Conservation (phyloP, 176 grass and related monocot genomes). For the Oryza meridionalis region DNA sequence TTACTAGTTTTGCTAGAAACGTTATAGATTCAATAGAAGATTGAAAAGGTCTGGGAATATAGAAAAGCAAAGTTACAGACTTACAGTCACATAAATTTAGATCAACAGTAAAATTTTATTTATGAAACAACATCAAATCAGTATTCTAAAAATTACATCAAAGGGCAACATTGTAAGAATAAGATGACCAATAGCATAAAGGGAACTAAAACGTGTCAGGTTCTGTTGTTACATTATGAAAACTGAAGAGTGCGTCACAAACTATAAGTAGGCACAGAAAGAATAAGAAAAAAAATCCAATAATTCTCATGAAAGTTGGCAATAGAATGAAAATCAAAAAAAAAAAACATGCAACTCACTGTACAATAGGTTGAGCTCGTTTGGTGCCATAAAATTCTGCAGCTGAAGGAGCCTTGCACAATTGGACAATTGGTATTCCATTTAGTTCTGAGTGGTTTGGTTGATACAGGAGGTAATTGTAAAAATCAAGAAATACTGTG, state of each 20-base stretch:
- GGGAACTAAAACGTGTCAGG: constrained; percentile 28
- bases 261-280: constrained; percentile 27
- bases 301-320: neutral
- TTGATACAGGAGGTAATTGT: constrained; percentile 41
- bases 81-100: constrained; percentile 27
- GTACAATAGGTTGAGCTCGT: constrained; percentile 42
- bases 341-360: constrained; percentile 40
- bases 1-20: constrained; percentile 1
- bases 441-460: constrained; percentile 31
- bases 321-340: neutral
- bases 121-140: neutral
- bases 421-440: constrained; percentile 19
- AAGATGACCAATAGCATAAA: constrained; percentile 2
- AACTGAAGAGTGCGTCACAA: constrained; percentile 19
- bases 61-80: constrained; percentile 7
- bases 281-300: neutral
- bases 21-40: neutral
- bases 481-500: constrained; percentile 44
- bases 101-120: constrained; percentile 5
- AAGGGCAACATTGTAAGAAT: constrained; percentile 12
- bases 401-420: constrained; percentile 37
- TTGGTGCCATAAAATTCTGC: constrained; percentile 39
- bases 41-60: neutral
- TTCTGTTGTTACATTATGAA: constrained; percentile 7
- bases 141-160: neutral